phyloP scores from a whole-genome alignment of 768 basidiomycete genomes.

The Tulasnella sp. region DNA sequence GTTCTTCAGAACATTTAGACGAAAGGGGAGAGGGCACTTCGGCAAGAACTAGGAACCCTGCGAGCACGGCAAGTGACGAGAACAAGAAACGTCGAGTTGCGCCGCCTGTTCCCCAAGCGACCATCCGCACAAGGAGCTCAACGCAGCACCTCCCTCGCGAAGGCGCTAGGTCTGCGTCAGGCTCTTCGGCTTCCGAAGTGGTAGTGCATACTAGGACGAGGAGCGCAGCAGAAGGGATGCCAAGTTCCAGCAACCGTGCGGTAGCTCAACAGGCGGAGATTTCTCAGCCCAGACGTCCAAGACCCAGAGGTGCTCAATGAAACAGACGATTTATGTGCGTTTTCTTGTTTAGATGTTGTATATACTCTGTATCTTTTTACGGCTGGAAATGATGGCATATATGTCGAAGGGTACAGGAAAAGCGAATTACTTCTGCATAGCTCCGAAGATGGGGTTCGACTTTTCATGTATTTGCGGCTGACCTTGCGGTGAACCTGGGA shows the following conservation, averaged over 20 bases:
- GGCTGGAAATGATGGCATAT: background rate
- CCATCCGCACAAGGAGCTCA: background rate
- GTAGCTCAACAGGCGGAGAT: background rate
- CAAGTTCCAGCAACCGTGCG: background rate
- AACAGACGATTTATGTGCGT: background rate
- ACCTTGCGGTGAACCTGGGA: slow-evolving; percentile 80
- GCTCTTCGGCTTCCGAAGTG: background rate
- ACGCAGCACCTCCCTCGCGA: background rate
- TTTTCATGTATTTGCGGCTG: slow-evolving; percentile 84
- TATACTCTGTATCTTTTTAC: background rate
- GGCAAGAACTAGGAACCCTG: background rate
- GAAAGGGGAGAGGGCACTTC: background rate
- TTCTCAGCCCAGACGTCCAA: background rate
- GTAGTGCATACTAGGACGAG: background rate
- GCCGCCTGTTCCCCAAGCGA: background rate
- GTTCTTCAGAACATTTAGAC: background rate
- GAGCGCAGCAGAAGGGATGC: background rate
- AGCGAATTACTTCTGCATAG: slow-evolving; percentile 64
- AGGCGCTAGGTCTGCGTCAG: background rate
- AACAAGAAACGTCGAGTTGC: slow-evolving; percentile 6
- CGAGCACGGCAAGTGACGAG: background rate
- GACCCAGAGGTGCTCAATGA: background rate
- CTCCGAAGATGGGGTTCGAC: slow-evolving; percentile 70
- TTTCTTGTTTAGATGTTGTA: background rate
- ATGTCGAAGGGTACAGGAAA: background rate